Conservation (phyloP, 352 stramenopile genomes). For the Aphanomyces astaci region DNA sequence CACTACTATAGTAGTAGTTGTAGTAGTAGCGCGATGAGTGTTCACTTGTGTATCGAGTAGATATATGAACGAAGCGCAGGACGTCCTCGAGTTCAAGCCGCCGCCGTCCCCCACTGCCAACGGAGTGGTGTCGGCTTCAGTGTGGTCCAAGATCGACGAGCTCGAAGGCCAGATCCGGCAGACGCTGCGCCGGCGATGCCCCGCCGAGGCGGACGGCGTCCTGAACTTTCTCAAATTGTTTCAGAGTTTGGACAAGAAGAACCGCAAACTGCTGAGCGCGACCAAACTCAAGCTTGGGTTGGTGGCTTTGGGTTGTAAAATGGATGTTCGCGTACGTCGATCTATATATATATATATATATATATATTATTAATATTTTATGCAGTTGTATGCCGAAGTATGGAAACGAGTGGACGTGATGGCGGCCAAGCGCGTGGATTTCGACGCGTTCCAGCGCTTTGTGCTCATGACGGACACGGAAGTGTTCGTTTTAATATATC, state of each 20-base stretch:
- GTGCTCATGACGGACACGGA: conserved; percentile 68
- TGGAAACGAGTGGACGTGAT: conserved; percentile 69
- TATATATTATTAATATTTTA: too few species aligned
- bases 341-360: not conserved
- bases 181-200: conserved; percentile 60
- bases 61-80: not conserved
- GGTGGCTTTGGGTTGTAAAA: not conserved
- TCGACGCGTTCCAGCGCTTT: conserved; percentile 48
- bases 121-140: not conserved
- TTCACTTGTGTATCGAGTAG: too few species aligned
- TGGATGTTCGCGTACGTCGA: not conserved
- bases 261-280: conserved; percentile 23
- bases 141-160: conserved; percentile 35
- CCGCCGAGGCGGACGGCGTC: conserved; percentile 61
- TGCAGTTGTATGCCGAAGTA: conserved; percentile 35
- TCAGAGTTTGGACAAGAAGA: conserved; percentile 71
- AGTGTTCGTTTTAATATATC: too few species aligned
- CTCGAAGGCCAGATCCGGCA: conserved; percentile 61
- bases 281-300: conserved; percentile 3
- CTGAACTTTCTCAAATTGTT: conserved; percentile 69
- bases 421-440: conserved; percentile 46
- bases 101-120: not conserved
- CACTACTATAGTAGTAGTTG: too few species aligned
- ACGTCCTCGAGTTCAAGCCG: not conserved
- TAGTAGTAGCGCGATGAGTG: too few species aligned